Base-by-base conservation (phyloP, 352 stramenopile species). In the Blastocystis sp. region DNA sequence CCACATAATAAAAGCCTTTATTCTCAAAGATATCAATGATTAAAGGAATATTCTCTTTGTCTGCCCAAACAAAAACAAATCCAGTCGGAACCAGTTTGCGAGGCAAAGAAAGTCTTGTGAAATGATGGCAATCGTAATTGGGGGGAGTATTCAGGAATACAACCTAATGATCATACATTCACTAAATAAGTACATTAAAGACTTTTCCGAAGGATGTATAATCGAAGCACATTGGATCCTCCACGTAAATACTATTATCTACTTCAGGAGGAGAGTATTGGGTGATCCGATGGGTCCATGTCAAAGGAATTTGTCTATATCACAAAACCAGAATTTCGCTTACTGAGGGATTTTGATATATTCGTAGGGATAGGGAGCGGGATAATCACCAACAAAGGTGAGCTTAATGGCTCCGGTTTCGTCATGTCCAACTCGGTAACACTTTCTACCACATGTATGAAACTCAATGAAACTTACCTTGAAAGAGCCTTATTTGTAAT, bases 1-100 rank as follows among this genome's bases (percentile, higher is more conserved):
- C 78, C 60, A 89, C 78, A 40, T 89, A 89, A 22, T 62, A 89
- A 33, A 89, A 89, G 33, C 62, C 62, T 33, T 89, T 89, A 9
- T 51, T 19, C 33, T 89, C 78, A 53, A 89, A 79, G 2, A 78
- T 54, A 0, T 62, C 37, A 15, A 89, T 35, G 30, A 89, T 78
- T 30, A n/a, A 2, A 11, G 60, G 78, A 58, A 89, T 89, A 51
- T 78, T 79, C 66, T 89, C 66, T 56, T 77, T 89, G 66, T 89
- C 78, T n/a, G 66, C 78, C 78, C 78, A 89, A 15, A 89, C 44
- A 56, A 89, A 89, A 24, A 89, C 66, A 40, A 89, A 79, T 0
- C 78, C 78, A 37, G 78, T 59, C 19, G 78, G 24, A 17, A 89
- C 54, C 78, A 89, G 9, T 0, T 35, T 33, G 22, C 44, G 44